Evolutionary conservation across 768 basidiomycete species (phyloP), one percentile per base, ranked within the genome.

Genomic region (Pisolithus tinctorius): DNA sequence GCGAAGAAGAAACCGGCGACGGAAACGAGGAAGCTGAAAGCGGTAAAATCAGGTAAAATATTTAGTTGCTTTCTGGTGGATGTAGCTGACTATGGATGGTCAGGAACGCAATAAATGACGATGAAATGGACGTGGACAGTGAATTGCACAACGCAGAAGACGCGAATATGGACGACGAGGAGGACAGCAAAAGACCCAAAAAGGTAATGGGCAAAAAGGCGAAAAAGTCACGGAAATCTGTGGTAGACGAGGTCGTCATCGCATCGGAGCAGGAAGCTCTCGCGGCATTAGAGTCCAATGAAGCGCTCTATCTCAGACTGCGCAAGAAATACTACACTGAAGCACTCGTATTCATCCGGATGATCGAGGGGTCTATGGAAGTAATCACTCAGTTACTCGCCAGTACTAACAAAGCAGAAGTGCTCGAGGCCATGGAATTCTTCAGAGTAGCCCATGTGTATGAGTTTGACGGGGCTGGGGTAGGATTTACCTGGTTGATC

Each of bases 281-380:
- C 29, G 84, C 84, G 5, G 78, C 81, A 4, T 71, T 88, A 31
- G 78, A 91, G 55, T 76, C 78, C 37, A 77, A 84, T 55, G 75
- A 90, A 53, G 67, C 87, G 38, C 74, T 80, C 4, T 76, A 80
- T 47, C 75, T 91, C 6, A 78, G 82, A 17, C 71, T 96, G 27
- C 81, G 79, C 54, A 94, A 88, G 68, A 86, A 87, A 60, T 96
- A 93, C 69, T 92, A 87, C 61, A 73, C 79, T 4, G 95, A 97
- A 62, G 92, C 85, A 3, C 72, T 97, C 38, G 74, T 68, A 50
- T 98, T 98, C 65, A 94, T 97, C 60, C 75, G 74, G 40, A 73
- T 77, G 55, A 68, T 88, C 37, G 83, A 86, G 60, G 64, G 67
- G 16, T 83, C 88, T 2, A 83, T 90, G 74, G 82, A 84, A 4